These are phyloP conservation scores for Hymenoscyphus linearis DNA, from an alignment of 2,329 filamentous ascomycete genomes.

Conservation along the genomic window DNA sequence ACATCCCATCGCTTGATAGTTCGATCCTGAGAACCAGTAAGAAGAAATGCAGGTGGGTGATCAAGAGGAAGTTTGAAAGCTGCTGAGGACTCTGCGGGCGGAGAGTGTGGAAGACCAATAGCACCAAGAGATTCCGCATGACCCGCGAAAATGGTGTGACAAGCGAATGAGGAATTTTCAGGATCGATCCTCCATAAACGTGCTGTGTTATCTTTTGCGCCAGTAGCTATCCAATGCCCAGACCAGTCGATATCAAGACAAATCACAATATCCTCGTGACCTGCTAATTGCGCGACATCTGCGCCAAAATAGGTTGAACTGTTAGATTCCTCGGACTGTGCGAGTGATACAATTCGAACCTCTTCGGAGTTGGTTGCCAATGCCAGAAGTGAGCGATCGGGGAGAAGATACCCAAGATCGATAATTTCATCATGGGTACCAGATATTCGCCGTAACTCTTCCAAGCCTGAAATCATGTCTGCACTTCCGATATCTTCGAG, in stretches of 20 bases:
- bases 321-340: constrained; percentile 23
- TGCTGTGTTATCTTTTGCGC: constrained; percentile 94
- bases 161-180: constrained; percentile 67
- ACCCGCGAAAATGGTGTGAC: constrained; percentile 77
- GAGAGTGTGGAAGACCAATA: constrained; percentile 70
- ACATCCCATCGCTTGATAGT: constrained; percentile 95
- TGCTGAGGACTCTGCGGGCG: constrained; percentile 62
- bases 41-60: constrained; percentile 74
- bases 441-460: constrained; percentile 69
- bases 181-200: constrained; percentile 85
- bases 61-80: constrained; percentile 69
- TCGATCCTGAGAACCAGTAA: constrained; percentile 92
- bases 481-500: constrained; percentile 33
- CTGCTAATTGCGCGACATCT: constrained; percentile 78
- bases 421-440: constrained; percentile 98
- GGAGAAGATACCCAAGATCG: constrained; percentile 80
- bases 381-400: constrained; percentile 75
- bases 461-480: constrained; percentile 33
- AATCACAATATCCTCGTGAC: constrained; percentile 94
- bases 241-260: constrained; percentile 95
- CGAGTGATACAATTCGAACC: constrained; percentile 76
- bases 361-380: constrained; percentile 95
- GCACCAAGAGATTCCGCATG: constrained; percentile 93
- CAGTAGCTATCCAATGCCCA: constrained; percentile 92
- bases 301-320: constrained; percentile 69